Base-by-base conservation (phyloP, 768 basidiomycete genomes). In the Collybia sordida region DNA sequence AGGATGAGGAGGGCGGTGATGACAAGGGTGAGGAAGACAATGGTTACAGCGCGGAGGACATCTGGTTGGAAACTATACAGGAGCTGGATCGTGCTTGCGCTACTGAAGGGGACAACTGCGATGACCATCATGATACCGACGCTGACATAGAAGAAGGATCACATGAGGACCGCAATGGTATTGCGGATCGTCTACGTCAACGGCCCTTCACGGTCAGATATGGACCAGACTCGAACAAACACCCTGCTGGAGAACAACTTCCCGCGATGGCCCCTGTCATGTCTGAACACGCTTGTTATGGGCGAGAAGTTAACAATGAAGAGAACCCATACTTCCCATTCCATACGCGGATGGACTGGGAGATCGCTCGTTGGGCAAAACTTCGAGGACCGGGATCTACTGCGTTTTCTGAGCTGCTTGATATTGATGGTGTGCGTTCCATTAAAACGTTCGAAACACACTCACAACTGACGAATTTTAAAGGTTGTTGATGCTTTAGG, bases 331-430 rank as follows among this genome's bases (percentile, higher is more conserved):
- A 50, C 45, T 63, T 67, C 12, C 74, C 68, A 0, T 76, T 76
- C 54, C 7, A 14, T 0, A 69, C 68, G 0, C 35, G 64, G 27
- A 31, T 71, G 1, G 71, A 74, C 34, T 77, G 70, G 72, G 69
- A 71, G 48, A 18, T 75, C 21, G 72, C 68, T 3, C 42, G 52
- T n/a, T 75, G 75, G 73, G 72, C 69, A 1, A 75, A 74, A 50
- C 50, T 69, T 1, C 55, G 61, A 0, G 70, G 70, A 0, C 55
- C 65, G 0, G 59, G 70, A 4, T 70, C 73, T 0, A 71, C 69
- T 0, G 73, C 73, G 2, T 56, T 76, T 15, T 52, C 65, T 0
- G 72, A 77, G 0, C 50, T 78, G 0, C 53, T 77, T 4, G 49
- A 42, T 1, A 77, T 79, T 48, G 59, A 69, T 2, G 73, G 66